These are phyloP conservation scores for Geoglossum cookeanum DNA, from an alignment of 2,329 filamentous ascomycete genomes.

Conservation along the genomic window DNA sequence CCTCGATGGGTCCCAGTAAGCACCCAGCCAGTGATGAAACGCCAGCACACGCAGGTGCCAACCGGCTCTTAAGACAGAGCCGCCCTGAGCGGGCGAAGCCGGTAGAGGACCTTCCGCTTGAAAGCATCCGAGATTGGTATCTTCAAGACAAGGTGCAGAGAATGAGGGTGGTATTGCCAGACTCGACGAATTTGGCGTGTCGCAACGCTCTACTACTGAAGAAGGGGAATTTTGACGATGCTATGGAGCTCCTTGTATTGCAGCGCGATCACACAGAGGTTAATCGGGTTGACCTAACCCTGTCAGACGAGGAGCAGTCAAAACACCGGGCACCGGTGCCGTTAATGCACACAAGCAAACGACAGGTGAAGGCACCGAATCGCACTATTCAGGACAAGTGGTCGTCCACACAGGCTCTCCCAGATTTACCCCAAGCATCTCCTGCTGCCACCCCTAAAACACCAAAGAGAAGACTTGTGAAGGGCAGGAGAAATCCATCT, in stretches of 20 bases:
- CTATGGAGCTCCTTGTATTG: conserved; percentile 28
- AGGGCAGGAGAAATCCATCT: conserved; percentile 25
- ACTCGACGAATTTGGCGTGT: conserved; percentile 26
- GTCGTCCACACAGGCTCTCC: conserved; percentile 26
- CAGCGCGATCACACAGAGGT: conserved; percentile 17
- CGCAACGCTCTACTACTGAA: conserved; percentile 30
- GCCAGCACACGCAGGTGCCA: conserved; percentile 19
- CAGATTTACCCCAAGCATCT: conserved; percentile 10
- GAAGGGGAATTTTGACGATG: conserved; percentile 35
- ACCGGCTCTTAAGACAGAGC: conserved; percentile 21
- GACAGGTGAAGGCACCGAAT: conserved; percentile 33
- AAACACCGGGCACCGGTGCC: conserved; percentile 17
- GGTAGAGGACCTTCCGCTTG: conserved; percentile 25
- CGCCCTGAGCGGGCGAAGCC: conserved; percentile 27
- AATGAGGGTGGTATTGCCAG: conserved; percentile 29
- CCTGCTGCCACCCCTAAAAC: conserved; percentile 15
- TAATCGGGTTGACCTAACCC: conserved; percentile 14
- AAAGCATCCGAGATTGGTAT: conserved; percentile 31
- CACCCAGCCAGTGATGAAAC: conserved; percentile 26
- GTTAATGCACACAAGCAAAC: conserved; percentile 31
- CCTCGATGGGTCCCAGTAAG: conserved; percentile 14
- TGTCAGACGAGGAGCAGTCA: conserved; percentile 23
- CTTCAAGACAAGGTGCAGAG: conserved; percentile 31
- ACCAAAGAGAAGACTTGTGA: conserved; percentile 26
- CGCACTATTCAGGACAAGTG: conserved; percentile 41